Percentiles rank a stretch among this genome's conserved stretches.
These are phyloP conservation scores for Solanum habrochaites DNA, from an alignment of 257 asterid genomes.

Conservation along the genomic window DNA sequence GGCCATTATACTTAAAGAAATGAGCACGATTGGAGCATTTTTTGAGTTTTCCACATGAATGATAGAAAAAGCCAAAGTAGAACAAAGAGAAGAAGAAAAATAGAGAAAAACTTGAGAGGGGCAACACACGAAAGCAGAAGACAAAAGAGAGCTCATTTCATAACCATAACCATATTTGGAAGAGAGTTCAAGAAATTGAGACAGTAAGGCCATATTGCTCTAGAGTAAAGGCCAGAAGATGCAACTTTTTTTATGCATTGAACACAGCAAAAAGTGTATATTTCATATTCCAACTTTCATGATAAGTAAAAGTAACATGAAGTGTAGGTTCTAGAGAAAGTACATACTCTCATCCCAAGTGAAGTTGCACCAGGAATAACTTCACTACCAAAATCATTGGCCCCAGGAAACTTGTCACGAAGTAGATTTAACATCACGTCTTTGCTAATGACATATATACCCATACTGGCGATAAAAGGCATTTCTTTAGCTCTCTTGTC, in stretches of 20 bases:
- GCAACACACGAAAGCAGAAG: background rate
- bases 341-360: slow-evolving; percentile 67
- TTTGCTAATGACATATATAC: slow-evolving; percentile 90
- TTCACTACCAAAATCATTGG: slow-evolving; percentile 98
- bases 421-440: slow-evolving; percentile 78
- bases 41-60: background rate
- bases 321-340: background rate
- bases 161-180: background rate
- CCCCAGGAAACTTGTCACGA: slow-evolving; percentile 67
- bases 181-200: background rate
- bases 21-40: background rate
- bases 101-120: background rate
- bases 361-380: slow-evolving; percentile 96
- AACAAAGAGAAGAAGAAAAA: background rate
- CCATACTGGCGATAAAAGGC: slow-evolving; percentile 98
- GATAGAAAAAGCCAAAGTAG: background rate
- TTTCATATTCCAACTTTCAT: background rate
- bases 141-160: background rate
- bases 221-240: background rate
- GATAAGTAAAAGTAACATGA: background rate
- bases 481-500: slow-evolving; percentile 85
- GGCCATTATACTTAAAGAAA: background rate
- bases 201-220: background rate
- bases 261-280: background rate
- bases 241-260: background rate